Evolutionary conservation across 2,329 filamentous ascomycete genomes (phyloP).

Genomic region (Byssochlamys sp.): DNA sequence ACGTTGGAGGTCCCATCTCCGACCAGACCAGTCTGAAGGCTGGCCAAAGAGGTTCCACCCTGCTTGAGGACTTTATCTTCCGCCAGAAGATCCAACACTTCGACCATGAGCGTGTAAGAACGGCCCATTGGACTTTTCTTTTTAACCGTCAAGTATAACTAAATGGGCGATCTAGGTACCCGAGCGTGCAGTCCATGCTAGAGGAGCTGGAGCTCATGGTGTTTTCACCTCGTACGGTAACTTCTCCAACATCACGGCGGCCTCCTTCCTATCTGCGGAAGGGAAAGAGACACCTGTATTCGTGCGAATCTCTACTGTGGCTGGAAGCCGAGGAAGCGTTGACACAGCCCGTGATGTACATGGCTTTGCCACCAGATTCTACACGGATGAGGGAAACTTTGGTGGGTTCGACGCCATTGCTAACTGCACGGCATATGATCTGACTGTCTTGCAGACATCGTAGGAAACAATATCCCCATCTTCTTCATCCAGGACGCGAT

Average conservation of each 20-base stretch:
- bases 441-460: slow-evolving; percentile 19
- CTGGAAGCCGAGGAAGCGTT: slow-evolving; percentile 57
- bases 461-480: slow-evolving; percentile 33
- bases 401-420: slow-evolving; percentile 14
- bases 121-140: not conserved
- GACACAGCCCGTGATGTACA: slow-evolving; percentile 65
- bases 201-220: slow-evolving; percentile 59
- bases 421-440: not conserved
- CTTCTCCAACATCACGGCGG: slow-evolving; percentile 58
- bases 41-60: slow-evolving; percentile 56
- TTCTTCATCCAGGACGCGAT: slow-evolving; percentile 36
- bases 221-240: slow-evolving; percentile 59
- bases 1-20: slow-evolving; percentile 58
- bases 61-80: slow-evolving; percentile 65
- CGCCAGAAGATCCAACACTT: slow-evolving; percentile 63
- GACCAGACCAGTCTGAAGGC: slow-evolving; percentile 59
- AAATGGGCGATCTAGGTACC: slow-evolving; percentile 37
- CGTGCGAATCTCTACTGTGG: slow-evolving; percentile 65
- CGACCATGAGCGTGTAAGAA: slow-evolving; percentile 57
- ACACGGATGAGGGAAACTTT: slow-evolving; percentile 65
- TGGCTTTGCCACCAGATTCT: slow-evolving; percentile 60
- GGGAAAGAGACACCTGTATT: slow-evolving; percentile 57
- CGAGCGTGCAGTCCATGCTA: slow-evolving; percentile 59
- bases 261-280: slow-evolving; percentile 50
- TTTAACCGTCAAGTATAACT: not conserved